phyloP scores from a whole-genome alignment of 2,329 filamentous ascomycete species.

The Hymenoscyphus repandus region DNA sequence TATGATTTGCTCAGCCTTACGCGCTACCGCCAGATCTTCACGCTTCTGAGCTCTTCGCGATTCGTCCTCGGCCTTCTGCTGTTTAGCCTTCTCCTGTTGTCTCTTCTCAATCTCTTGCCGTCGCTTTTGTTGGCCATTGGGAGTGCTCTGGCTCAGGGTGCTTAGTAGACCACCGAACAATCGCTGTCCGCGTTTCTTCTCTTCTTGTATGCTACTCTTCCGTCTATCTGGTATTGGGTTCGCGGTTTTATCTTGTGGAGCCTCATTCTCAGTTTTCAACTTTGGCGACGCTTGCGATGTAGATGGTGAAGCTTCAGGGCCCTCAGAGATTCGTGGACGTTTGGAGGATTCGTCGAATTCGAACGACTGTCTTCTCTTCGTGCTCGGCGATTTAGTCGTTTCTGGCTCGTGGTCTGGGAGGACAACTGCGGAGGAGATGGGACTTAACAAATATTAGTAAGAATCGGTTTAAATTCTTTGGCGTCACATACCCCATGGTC shows the following conservation, averaged over 20 bases:
- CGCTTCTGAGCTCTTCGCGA: conserved; percentile 60
- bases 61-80: conserved; percentile 67
- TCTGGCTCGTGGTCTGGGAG: conserved; percentile 23
- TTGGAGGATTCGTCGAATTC: conserved; percentile 45
- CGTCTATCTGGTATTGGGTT: conserved; percentile 31
- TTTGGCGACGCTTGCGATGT: conserved; percentile 29
- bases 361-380: conserved; percentile 47
- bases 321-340: conserved; percentile 42
- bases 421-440: conserved; percentile 33
- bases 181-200: conserved; percentile 78
- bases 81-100: conserved; percentile 69
- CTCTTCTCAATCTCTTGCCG: conserved; percentile 77
- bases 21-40: conserved; percentile 53
- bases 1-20: conserved; percentile 64
- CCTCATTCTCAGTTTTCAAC: conserved; percentile 12
- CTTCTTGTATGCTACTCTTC: conserved; percentile 54
- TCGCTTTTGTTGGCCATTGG: conserved; percentile 58
- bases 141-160: conserved; percentile 63
- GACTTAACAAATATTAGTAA: conserved; percentile 21
- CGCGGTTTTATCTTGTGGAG: conserved; percentile 21
- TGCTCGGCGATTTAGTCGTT: conserved; percentile 12
- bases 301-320: conserved; percentile 15
- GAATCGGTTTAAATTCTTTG: neutral
- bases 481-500: conserved; percentile 15
- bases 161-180: conserved; percentile 70